Evolutionary conservation across 1,284 basidiomycete genomes (phyloP).

Genomic region (Hemileia vastatrix): DNA sequence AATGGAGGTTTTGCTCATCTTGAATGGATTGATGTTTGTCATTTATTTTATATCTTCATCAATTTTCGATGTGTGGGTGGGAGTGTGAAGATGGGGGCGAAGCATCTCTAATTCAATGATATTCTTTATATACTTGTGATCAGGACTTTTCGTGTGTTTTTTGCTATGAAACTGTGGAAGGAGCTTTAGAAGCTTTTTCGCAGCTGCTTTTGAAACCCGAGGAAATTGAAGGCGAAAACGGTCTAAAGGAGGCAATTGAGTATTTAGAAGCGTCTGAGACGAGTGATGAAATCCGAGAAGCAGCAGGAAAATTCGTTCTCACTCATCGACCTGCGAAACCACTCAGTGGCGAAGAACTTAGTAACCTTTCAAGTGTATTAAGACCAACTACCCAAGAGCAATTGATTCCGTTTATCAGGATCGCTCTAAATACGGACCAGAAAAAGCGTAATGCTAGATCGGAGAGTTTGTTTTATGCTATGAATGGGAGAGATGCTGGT

Average conservation of each 20-base stretch:
- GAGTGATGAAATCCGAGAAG: background rate
- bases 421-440: conserved; percentile 4
- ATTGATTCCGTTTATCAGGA: conserved; percentile 16
- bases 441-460: conserved; percentile 1
- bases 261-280: background rate
- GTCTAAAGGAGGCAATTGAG: conserved; percentile 12
- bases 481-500: conserved; percentile 8
- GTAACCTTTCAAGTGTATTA: background rate
- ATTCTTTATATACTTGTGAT: no score
- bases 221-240: conserved; percentile 20
- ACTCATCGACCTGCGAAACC: conserved; percentile 16
- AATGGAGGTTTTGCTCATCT: conserved; percentile 16
- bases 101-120: no score
- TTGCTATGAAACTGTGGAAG: background rate
- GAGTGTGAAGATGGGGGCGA: no score
- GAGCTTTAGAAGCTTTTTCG: conserved; percentile 6
- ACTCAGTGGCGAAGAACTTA: background rate
- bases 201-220: conserved; percentile 10
- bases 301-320: conserved; percentile 13
- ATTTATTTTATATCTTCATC: no score
- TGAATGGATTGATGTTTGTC: conserved; percentile 21
- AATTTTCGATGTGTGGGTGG: no score
- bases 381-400: conserved; percentile 9
- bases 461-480: conserved; percentile 16
- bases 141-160: conserved; percentile 20